Evolutionary conservation across 306 rosid genomes (phyloP).

Genomic region (Prosopis cineraria): DNA sequence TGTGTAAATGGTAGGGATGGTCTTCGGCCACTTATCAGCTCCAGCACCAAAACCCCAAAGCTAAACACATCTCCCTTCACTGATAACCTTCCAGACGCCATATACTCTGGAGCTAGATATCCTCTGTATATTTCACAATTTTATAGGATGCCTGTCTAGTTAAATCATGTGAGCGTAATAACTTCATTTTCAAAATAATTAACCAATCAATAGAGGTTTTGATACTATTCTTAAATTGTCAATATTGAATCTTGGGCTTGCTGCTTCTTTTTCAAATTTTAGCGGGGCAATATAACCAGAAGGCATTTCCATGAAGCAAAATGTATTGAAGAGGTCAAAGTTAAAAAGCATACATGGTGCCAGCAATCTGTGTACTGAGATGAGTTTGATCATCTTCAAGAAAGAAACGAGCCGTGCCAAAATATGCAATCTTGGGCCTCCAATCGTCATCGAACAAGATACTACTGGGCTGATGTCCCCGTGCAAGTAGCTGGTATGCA

Average conservation of each 20-base stretch:
- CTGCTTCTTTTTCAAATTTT: not conserved
- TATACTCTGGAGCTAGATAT: conserved; percentile 91
- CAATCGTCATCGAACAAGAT: conserved; percentile 84
- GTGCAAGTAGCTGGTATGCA: conserved; percentile 79
- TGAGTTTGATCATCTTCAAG: conserved; percentile 91
- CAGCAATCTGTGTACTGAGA: conserved; percentile 89
- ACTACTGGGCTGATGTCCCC: conserved; percentile 89
- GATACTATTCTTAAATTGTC: too few species aligned
- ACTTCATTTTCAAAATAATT: not conserved
- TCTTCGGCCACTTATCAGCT: conserved; percentile 71
- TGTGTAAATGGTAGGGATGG: conserved; percentile 46
- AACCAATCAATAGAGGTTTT: too few species aligned
- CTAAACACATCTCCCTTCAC: conserved; percentile 84
- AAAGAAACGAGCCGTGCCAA: conserved; percentile 97
- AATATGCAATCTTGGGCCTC: conserved; percentile 93
- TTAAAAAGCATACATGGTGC: conserved; percentile 68
- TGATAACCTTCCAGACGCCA: conserved; percentile 78
- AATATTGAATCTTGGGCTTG: not conserved
- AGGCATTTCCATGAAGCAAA: not conserved
- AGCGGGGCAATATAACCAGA: not conserved
- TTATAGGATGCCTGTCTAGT: not conserved
- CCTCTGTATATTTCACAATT: conserved; percentile 55
- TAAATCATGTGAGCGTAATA: not conserved
- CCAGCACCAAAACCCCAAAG: conserved; percentile 84
- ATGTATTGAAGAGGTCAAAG: not conserved